Conservation (phyloP, 257 asterid species). For the Solanum pimpinellifolium region DNA sequence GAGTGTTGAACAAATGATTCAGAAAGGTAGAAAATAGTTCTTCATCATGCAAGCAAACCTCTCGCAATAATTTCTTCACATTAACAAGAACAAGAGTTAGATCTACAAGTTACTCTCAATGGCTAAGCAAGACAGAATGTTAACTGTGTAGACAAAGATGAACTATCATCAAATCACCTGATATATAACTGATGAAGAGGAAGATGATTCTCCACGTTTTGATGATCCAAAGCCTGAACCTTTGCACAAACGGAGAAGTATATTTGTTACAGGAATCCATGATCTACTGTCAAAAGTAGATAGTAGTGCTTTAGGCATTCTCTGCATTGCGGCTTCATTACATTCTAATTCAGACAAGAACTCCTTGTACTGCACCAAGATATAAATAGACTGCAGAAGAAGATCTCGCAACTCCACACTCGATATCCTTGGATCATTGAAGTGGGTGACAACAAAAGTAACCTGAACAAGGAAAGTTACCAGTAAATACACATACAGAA, state of each 20-base stretch:
- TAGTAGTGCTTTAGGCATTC: conserved; percentile 75
- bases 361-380: conserved; percentile 77
- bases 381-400: conserved; percentile 89
- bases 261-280: conserved; percentile 90
- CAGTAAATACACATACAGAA: background rate
- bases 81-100: background rate
- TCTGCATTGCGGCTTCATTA: conserved; percentile 64
- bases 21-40: conserved; percentile 78
- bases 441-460: conserved; percentile 75
- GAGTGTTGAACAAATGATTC: conserved; percentile 75
- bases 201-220: conserved; percentile 77
- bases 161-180: conserved; percentile 34
- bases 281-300: conserved; percentile 86
- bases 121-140: background rate
- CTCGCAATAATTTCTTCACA: conserved; percentile 64
- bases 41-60: conserved; percentile 59
- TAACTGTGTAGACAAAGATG: background rate
- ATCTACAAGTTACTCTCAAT: background rate
- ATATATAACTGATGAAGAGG: conserved; percentile 69
- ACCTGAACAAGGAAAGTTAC: conserved; percentile 35
- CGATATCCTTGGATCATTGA: conserved; percentile 85
- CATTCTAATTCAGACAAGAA: conserved; percentile 74
- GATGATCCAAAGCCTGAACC: conserved; percentile 76
- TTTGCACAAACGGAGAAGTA: conserved; percentile 69
- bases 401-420: conserved; percentile 88